Base-by-base conservation (phyloP, 345 rosid genomes). In the Hibiscus mutabilis region DNA sequence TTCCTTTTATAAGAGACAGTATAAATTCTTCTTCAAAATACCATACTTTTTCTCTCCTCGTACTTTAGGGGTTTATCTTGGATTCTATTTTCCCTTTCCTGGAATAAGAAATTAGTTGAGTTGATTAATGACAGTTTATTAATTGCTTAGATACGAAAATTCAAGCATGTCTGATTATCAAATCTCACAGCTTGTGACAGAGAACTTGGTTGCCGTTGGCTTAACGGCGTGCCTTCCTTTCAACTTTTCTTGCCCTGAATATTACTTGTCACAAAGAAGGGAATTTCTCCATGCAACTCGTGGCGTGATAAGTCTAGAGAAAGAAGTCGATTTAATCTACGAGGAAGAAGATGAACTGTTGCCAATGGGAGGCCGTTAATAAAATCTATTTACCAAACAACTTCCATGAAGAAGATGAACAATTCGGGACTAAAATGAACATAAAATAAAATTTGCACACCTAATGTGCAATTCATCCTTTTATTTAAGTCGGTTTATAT, bases 191-290 rank as follows among this genome's bases (percentile, higher is more conserved):
- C 91, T 94, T 78, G 97, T 94, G 80, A 85, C 82, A 37, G 93
- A 94, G 78, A 90, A 85, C 69, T 83, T 94, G 84, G 96, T 96
- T 74, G 91, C 91, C 62, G 99, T 94, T 72, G 99, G 97, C 60
- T 83, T 90, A 71, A 94, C 92, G 97, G 97, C 91, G 68, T 25
- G 68, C 51, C 66, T 69, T 40, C 37, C 71, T 58, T 69, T 52
- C 3, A 8, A 76, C 24, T 60, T 47, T 29, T 24, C 14, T 66
- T 47, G 0, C 19, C 69, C 22, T 6, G n/a, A 49, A 19, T 76
- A 6, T 76, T 76, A 18, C 66, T 57, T 1, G 29, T 21, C 37
- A 64, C 29, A 12, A 31, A 10, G n/a, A 7, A 19, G 3, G 66
- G 66, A 27, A 70, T 46, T 31, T 44, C 53, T 64, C 79, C 66